Evolutionary conservation across 75 land plant genomes (phyloP).

Genomic region (Pinus albicaulis): DNA sequence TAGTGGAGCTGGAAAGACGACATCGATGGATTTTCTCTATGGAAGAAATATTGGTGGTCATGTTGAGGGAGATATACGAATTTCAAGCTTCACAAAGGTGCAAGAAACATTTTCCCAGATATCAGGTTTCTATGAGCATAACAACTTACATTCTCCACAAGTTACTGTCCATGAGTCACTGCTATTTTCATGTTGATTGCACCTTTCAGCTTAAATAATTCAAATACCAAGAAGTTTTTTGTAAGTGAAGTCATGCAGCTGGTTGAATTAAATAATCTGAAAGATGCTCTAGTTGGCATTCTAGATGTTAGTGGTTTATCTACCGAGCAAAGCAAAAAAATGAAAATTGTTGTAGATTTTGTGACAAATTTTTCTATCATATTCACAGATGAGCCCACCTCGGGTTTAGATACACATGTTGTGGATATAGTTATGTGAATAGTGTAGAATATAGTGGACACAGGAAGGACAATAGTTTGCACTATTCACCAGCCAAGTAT

Average conservation of each 20-base stretch:
- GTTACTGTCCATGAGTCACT: too few relatives aligned
- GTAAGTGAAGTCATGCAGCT: too few relatives aligned
- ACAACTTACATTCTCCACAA: too few relatives aligned
- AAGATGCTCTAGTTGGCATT: constrained; percentile 20
- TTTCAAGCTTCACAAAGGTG: too few relatives aligned
- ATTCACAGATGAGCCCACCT: constrained; percentile 17
- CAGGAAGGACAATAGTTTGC: not conserved
- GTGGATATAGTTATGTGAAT: constrained; percentile 21
- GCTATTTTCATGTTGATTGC: constrained; percentile 19
- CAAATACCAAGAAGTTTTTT: constrained; percentile 9
- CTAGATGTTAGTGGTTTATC: constrained; percentile 18
- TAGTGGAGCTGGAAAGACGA: too few relatives aligned
- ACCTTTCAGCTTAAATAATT: constrained; percentile 9
- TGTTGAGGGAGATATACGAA: too few relatives aligned
- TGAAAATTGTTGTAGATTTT: constrained; percentile 10
- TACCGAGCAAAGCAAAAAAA: constrained; percentile 20
- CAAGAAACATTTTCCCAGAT: too few relatives aligned
- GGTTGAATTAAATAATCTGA: too few relatives aligned
- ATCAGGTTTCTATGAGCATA: too few relatives aligned
- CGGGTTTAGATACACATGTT: constrained; percentile 20
- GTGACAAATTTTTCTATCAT: constrained; percentile 7
- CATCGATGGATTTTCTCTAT: too few relatives aligned
- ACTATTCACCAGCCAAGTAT: constrained; percentile 9
- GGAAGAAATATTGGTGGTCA: too few relatives aligned
- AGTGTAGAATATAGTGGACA: constrained; percentile 16